A percentile compares a stretch with the other conserved stretches of the same genome.
phyloP scores from a whole-genome alignment of 1,284 basidiomycete genomes.

The Pseudozyma sp. region DNA sequence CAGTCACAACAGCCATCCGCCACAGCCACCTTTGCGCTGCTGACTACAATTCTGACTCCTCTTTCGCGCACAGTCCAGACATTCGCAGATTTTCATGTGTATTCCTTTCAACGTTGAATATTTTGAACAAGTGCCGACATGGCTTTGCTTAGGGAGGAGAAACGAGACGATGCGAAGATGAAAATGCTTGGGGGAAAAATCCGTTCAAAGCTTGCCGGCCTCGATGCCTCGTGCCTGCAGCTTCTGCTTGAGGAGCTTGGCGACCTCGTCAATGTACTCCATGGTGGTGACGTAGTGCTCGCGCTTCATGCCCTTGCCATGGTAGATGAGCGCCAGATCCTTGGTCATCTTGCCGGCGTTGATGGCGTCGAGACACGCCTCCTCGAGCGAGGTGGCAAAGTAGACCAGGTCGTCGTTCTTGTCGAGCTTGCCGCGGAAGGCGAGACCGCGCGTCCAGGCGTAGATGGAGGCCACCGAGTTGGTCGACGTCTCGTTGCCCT shows the following conservation, averaged over 20 bases:
- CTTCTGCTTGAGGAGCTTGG: constrained; percentile 56
- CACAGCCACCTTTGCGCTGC: no score
- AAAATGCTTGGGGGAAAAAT: background rate
- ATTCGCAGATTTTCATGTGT: background rate
- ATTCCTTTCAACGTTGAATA: background rate
- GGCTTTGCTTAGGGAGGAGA: background rate
- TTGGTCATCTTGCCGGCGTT: constrained; percentile 92
- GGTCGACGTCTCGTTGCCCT: constrained; percentile 85
- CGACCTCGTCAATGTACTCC: constrained; percentile 66
- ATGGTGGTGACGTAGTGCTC: constrained; percentile 67
- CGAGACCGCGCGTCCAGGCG: constrained; percentile 93
- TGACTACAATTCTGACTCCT: background rate
- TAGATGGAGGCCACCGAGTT: constrained; percentile 99
- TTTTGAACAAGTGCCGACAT: background rate
- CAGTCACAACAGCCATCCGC: no score
- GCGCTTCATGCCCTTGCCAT: constrained; percentile 77
- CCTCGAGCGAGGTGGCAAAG: constrained; percentile 87
- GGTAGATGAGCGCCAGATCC: constrained; percentile 92
- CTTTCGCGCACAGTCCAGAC: background rate
- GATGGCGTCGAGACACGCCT: constrained; percentile 89
- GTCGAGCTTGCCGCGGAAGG: constrained; percentile 92
- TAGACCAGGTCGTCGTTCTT: constrained; percentile 79
- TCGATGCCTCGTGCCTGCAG: constrained; percentile 51
- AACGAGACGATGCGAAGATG: background rate
- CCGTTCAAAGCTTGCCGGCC: constrained; percentile 57